A percentile compares a stretch with the other conserved stretches of the same genome.
Evolutionary conservation across 306 rosid species (phyloP).

Genomic region (Fragaria vesca): DNA sequence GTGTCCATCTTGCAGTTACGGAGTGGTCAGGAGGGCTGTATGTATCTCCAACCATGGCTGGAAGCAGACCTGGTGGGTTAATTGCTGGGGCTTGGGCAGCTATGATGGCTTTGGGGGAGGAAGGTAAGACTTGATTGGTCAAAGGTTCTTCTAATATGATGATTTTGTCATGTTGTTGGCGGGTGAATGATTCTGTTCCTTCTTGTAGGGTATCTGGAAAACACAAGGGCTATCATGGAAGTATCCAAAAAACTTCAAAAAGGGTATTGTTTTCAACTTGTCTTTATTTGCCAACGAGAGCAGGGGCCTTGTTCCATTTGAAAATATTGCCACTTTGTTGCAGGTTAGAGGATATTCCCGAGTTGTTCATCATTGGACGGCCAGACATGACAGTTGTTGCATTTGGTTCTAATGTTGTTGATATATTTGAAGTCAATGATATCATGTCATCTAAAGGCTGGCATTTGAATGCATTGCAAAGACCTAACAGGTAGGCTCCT

Average conservation of each 20-base stretch:
- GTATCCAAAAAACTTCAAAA: conserved; percentile 65
- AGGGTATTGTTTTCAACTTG: conserved; percentile 46
- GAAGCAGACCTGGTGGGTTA: conserved; percentile 93
- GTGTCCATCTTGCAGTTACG: conserved; percentile 53
- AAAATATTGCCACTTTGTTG: conserved; percentile 27
- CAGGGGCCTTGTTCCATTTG: conserved; percentile 5
- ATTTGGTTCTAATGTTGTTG: conserved; percentile 69
- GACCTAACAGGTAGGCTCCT: conserved; percentile 73
- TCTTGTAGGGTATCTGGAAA: conserved; percentile 74
- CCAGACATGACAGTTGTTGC: conserved; percentile 95
- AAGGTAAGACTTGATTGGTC: conserved; percentile 45
- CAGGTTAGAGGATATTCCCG: conserved; percentile 75
- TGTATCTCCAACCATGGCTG: conserved; percentile 94
- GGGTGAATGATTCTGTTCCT: conserved; percentile 18
- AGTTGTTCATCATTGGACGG: conserved; percentile 73
- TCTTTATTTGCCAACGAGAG: background rate
- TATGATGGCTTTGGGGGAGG: conserved; percentile 85
- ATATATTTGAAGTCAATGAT: conserved; percentile 94
- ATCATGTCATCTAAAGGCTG: conserved; percentile 89
- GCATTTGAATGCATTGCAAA: conserved; percentile 97
- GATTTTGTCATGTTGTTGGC: conserved; percentile 18
- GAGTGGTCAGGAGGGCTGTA: conserved; percentile 99
- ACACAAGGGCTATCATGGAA: conserved; percentile 79
- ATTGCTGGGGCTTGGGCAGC: conserved; percentile 99
- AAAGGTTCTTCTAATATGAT: conserved; percentile 11